phyloP scores from a whole-genome alignment of 495 filamentous ascomycete species.

The Lophiotrema nucula region DNA sequence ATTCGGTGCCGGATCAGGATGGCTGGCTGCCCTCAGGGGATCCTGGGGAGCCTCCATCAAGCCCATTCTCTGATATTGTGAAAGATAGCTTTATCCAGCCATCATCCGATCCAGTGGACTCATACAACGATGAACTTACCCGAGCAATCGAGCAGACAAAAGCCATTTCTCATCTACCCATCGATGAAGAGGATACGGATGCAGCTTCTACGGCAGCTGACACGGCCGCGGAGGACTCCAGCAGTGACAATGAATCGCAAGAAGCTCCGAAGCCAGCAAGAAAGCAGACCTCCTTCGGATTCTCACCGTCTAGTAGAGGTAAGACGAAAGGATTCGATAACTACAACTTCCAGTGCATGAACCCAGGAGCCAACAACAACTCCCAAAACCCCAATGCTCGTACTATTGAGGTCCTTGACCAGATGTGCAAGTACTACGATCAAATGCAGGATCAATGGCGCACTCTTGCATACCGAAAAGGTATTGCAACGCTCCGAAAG shows the following conservation, averaged over 20 bases:
- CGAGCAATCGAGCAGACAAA: slow-evolving; percentile 58
- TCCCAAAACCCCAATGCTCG: slow-evolving; percentile 63
- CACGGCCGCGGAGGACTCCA: slow-evolving; percentile 19
- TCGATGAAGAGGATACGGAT: slow-evolving; percentile 38
- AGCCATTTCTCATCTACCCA: slow-evolving; percentile 51
- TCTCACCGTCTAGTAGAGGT: not conserved
- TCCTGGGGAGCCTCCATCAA: not conserved
- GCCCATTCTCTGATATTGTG: not conserved
- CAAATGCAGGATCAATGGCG: slow-evolving; percentile 79
- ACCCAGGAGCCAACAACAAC: slow-evolving; percentile 50
- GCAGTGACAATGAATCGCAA: slow-evolving; percentile 29
- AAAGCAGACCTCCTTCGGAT: slow-evolving; percentile 17
- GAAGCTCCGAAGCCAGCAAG: slow-evolving; percentile 1
- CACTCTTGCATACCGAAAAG: slow-evolving; percentile 73
- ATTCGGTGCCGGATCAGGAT: slow-evolving; percentile 1
- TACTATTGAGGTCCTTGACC: slow-evolving; percentile 75
- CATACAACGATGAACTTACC: slow-evolving; percentile 51
- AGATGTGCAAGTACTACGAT: slow-evolving; percentile 81
- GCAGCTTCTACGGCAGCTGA: slow-evolving; percentile 3
- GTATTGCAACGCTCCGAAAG: slow-evolving; percentile 66
- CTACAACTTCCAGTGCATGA: slow-evolving; percentile 67
- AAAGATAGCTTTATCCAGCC: slow-evolving; percentile 8
- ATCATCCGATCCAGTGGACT: not conserved
- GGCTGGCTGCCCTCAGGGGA: not conserved
- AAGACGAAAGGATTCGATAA: slow-evolving; percentile 40